Conservation (phyloP, 1,139 yeast species). For the Nematodospora anomalae region DNA sequence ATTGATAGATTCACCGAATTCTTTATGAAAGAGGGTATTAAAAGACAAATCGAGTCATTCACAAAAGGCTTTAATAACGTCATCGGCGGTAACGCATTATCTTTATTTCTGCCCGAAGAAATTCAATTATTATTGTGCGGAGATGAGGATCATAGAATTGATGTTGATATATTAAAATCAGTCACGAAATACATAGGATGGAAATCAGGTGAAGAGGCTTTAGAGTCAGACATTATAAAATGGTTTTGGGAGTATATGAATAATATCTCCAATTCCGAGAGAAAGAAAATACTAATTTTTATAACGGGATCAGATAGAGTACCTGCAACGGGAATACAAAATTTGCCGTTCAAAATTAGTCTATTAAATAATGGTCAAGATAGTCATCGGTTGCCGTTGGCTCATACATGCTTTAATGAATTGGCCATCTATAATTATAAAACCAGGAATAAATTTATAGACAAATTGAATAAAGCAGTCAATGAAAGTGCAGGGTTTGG, state of each 20-base stretch:
- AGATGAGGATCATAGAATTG: conserved; percentile 63
- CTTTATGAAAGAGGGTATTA: conserved; percentile 56
- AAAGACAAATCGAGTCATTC: conserved; percentile 56
- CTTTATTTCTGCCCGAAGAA: conserved; percentile 79
- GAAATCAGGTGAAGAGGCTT: conserved; percentile 31
- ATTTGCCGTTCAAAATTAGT: conserved; percentile 66
- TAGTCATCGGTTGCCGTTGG: conserved; percentile 64
- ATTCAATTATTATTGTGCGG: conserved; percentile 80
- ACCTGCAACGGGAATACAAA: conserved; percentile 88
- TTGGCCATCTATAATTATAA: conserved; percentile 70
- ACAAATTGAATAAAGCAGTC: conserved; percentile 65
- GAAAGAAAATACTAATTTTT: conserved; percentile 66
- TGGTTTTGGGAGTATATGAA: conserved; percentile 89
- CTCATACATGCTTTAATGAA: conserved; percentile 95
- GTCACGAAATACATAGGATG: conserved; percentile 77
- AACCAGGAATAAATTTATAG: conserved; percentile 48
- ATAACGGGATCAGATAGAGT: conserved; percentile 89
- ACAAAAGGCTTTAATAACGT: conserved; percentile 71
- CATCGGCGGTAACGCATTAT: conserved; percentile 76
- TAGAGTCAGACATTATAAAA: conserved; percentile 38
- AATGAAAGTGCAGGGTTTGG: conserved; percentile 87
- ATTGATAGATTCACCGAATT: conserved; percentile 63
- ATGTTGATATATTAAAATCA: conserved; percentile 63
- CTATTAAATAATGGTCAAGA: conserved; percentile 47
- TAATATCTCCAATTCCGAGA: conserved; percentile 44